phyloP scores from a whole-genome alignment of 1,284 basidiomycete genomes.

The Trametes polyzona region DNA sequence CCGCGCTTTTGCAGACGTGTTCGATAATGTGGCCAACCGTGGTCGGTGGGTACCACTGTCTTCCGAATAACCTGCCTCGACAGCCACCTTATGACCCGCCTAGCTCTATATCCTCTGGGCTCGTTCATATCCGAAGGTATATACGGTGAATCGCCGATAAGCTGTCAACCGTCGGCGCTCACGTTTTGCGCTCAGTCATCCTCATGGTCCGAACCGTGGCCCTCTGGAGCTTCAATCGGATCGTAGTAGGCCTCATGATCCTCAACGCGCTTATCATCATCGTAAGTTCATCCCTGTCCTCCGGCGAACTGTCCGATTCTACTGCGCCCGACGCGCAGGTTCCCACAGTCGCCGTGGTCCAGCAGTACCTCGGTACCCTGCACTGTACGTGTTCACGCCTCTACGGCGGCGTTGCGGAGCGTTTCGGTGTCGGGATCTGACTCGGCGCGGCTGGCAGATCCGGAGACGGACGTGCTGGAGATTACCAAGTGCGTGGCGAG shows the following conservation, averaged over 20 bases:
- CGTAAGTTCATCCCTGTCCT: neutral
- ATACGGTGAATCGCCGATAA: neutral
- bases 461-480: neutral
- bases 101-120: neutral
- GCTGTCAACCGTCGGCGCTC: neutral
- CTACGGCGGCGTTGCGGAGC: neutral
- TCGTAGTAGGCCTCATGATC: neutral
- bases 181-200: neutral
- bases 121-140: constrained; percentile 1
- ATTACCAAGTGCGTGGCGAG: neutral
- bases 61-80: neutral
- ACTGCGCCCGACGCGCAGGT: neutral
- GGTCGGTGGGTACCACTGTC: neutral
- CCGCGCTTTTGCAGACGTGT: too few relatives aligned
- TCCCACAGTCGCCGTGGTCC: neutral
- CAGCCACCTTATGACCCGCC: too few relatives aligned
- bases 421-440: neutral
- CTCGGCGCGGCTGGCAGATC: neutral
- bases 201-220: constrained; percentile 4
- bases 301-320: too few relatives aligned
- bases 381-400: neutral
- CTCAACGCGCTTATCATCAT: neutral
- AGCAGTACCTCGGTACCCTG: neutral
- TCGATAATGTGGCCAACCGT: neutral
- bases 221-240: neutral